A percentile compares a stretch with the other conserved stretches of the same genome.
Conservation (phyloP, 768 basidiomycete species). For the Tricholoma sp. region DNA sequence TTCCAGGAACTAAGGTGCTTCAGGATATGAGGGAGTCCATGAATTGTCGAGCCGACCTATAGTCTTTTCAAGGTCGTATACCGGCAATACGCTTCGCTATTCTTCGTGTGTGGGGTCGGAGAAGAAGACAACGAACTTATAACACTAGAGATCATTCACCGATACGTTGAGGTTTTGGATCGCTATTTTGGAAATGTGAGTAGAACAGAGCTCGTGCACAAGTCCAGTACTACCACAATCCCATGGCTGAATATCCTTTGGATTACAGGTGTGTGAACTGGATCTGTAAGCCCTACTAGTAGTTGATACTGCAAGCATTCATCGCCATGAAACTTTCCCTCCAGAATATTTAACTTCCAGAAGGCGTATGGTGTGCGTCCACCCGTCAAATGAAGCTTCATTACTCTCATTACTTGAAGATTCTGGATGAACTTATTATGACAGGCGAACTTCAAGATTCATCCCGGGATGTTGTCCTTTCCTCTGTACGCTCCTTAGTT, state of each 20-base stretch:
- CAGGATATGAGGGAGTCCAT: slow-evolving; percentile 43
- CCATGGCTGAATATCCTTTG: slow-evolving; percentile 45
- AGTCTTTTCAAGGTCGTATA: slow-evolving; percentile 61
- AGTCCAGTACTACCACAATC: slow-evolving; percentile 27
- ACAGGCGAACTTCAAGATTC: slow-evolving; percentile 94
- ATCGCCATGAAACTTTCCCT: not conserved
- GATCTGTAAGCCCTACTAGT: slow-evolving; percentile 60
- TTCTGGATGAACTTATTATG: slow-evolving; percentile 90
- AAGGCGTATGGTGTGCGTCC: slow-evolving; percentile 81
- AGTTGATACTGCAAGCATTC: not conserved
- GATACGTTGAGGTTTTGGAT: slow-evolving; percentile 78
- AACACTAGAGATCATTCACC: slow-evolving; percentile 78
- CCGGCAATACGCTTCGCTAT: slow-evolving; percentile 77
- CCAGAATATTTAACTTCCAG: slow-evolving; percentile 95
- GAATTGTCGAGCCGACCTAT: not conserved
- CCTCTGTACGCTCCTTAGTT: slow-evolving; percentile 16
- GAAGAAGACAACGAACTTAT: slow-evolving; percentile 75
- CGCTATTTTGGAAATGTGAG: slow-evolving; percentile 78
- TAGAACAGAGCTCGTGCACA: slow-evolving; percentile 16
- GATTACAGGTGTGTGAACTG: slow-evolving; percentile 75
- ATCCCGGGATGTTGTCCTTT: slow-evolving; percentile 64
- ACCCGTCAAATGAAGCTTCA: not conserved
- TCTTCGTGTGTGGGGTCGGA: slow-evolving; percentile 76
- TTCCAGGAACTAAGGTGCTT: slow-evolving; percentile 31
- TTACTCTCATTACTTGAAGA: slow-evolving; percentile 31